Evolutionary conservation across 2,329 filamentous ascomycete species (phyloP).

Genomic region (Colletotrichum plurivorum): DNA sequence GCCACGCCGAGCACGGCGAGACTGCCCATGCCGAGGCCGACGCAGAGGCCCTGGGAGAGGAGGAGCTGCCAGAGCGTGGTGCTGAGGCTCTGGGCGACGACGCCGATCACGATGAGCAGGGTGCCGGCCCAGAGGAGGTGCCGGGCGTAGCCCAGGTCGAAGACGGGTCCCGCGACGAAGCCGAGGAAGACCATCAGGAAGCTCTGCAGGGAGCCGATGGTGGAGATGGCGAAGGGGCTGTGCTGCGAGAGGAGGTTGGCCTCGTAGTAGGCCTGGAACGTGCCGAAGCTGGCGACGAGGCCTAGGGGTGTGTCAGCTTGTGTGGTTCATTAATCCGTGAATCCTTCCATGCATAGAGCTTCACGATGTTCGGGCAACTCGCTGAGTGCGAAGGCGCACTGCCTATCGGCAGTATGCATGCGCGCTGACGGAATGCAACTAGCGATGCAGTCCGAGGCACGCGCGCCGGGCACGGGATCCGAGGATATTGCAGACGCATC

Average conservation of each 20-base stretch:
- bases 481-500: no score
- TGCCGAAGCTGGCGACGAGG: slow-evolving; percentile 59
- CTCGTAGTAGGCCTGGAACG: slow-evolving; percentile 68
- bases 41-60: slow-evolving; percentile 60
- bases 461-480: no score
- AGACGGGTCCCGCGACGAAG: slow-evolving; percentile 59
- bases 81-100: slow-evolving; percentile 60
- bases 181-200: slow-evolving; percentile 61
- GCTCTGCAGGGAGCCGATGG: slow-evolving; percentile 62
- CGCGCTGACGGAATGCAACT: no score
- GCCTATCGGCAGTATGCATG: no score
- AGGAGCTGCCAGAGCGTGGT: slow-evolving; percentile 64
- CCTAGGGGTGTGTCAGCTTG: slow-evolving; percentile 46
- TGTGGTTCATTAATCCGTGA: no score
- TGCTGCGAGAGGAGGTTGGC: slow-evolving; percentile 45
- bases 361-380: no score
- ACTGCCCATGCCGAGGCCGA: slow-evolving; percentile 60
- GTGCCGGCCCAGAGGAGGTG: slow-evolving; percentile 56
- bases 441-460: no score
- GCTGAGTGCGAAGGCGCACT: no score
- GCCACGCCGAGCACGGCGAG: slow-evolving; percentile 55
- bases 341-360: no score
- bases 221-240: slow-evolving; percentile 51
- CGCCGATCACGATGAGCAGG: slow-evolving; percentile 60
- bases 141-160: slow-evolving; percentile 62